A percentile compares a stretch with the other conserved stretches of the same genome.
These are phyloP conservation scores for Colletotrichum limetticola DNA, from an alignment of 2,329 filamentous ascomycete genomes.

Conservation along the genomic window DNA sequence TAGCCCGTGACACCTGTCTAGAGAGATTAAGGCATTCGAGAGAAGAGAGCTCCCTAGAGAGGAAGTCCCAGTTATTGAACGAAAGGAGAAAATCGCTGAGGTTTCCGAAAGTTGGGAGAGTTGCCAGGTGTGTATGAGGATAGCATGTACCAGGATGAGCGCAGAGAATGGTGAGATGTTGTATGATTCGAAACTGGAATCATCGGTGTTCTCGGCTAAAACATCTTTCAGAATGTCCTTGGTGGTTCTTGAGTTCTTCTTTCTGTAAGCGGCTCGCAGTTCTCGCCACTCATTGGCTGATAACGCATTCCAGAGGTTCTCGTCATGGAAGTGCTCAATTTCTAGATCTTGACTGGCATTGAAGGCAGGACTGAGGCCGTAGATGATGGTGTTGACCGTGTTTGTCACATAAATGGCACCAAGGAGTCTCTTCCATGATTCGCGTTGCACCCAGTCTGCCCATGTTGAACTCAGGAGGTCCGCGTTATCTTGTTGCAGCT, in stretches of 20 bases:
- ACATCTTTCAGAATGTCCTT: background rate
- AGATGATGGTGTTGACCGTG: background rate
- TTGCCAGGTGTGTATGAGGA: background rate
- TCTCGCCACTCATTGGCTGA: slow-evolving; percentile 3
- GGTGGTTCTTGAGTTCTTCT: background rate
- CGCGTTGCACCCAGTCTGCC: background rate
- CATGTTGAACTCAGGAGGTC: background rate
- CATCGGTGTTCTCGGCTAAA: background rate
- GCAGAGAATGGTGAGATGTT: background rate
- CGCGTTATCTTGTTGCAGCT: background rate
- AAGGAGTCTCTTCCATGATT: slow-evolving; percentile 1
- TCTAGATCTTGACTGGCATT: background rate
- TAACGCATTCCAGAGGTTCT: slow-evolving; percentile 4
- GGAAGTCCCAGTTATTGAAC: background rate
- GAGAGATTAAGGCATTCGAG: background rate
- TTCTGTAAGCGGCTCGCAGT: background rate
- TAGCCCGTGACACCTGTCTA: background rate
- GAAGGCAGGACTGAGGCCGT: background rate
- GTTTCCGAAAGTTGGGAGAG: background rate
- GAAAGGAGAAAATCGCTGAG: background rate
- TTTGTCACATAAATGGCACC: background rate
- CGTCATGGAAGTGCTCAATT: background rate
- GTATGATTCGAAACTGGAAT: background rate
- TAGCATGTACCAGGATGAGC: background rate
- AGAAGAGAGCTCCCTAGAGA: background rate